These are phyloP conservation scores for Vigna nakashimae DNA, from an alignment of 306 rosid genomes.

Conservation along the genomic window DNA sequence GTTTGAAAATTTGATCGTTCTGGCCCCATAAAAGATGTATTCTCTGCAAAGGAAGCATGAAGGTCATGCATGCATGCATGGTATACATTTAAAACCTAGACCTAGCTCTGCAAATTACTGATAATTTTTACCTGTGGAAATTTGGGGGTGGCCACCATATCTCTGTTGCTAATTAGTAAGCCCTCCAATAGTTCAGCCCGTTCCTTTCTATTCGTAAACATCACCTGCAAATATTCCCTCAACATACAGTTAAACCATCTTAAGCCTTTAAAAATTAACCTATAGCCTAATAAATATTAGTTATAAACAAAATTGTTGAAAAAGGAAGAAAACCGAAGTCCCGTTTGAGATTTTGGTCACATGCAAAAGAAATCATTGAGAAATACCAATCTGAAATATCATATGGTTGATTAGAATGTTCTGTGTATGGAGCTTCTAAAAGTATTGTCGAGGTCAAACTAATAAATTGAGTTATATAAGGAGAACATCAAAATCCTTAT, in stretches of 20 bases:
- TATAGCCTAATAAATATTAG: no score
- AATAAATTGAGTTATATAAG: no score
- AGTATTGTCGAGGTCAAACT: no score
- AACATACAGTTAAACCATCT: background rate
- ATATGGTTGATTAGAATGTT: no score
- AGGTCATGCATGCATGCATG: background rate
- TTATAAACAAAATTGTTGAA: no score
- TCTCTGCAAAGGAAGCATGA: slow-evolving; percentile 50
- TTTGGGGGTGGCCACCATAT: slow-evolving; percentile 53
- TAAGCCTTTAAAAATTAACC: no score
- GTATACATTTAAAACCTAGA: background rate
- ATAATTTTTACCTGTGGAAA: slow-evolving; percentile 65
- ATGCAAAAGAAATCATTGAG: no score
- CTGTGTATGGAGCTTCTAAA: no score
- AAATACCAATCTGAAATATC: no score
- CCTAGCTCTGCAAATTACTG: background rate
- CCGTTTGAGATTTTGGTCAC: no score
- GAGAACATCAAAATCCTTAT: background rate
- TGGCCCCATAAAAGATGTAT: slow-evolving; percentile 95
- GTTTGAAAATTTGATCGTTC: slow-evolving; percentile 79
- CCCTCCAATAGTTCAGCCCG: slow-evolving; percentile 78
- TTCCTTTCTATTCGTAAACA: slow-evolving; percentile 89
- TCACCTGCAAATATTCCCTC: slow-evolving; percentile 63
- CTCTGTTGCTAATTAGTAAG: slow-evolving; percentile 61
- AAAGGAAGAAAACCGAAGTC: no score